Conservation (phyloP, 129 eudicot species). For the Saposhnikovia divaricata region DNA sequence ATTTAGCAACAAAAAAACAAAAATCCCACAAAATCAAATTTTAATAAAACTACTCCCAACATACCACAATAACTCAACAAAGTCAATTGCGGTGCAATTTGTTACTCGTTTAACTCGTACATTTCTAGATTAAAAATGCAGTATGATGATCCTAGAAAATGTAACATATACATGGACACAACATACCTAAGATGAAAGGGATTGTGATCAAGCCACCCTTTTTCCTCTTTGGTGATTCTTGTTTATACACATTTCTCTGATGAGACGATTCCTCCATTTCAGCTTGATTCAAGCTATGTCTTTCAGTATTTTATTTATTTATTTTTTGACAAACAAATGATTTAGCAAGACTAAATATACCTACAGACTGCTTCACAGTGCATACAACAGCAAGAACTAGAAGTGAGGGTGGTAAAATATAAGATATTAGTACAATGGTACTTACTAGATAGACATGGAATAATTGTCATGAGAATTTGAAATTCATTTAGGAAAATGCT, state of each 20-base stretch:
- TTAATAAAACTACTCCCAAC: background rate
- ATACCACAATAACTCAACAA: background rate
- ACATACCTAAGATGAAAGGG: conserved; percentile 28
- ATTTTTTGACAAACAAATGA: background rate
- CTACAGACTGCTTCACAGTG: background rate
- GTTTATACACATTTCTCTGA: background rate
- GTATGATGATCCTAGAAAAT: too few species aligned
- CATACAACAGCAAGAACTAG: background rate
- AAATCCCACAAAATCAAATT: background rate
- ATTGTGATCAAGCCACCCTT: conserved; percentile 29
- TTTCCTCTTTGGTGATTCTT: conserved; percentile 3
- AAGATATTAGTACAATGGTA: background rate
- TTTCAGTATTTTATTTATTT: background rate
- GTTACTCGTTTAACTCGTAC: too few species aligned
- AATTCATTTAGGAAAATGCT: too few species aligned
- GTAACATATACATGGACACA: background rate
- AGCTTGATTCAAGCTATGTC: background rate
- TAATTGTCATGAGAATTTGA: too few species aligned
- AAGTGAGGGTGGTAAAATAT: background rate
- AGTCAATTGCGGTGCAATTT: background rate
- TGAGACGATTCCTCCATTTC: background rate
- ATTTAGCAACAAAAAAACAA: background rate
- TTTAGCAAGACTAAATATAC: background rate
- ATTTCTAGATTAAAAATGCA: background rate
- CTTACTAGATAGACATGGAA: too few species aligned